Evolutionary conservation across 164 flowering plant species (phyloP).

Genomic region (Magnolia officinalis): DNA sequence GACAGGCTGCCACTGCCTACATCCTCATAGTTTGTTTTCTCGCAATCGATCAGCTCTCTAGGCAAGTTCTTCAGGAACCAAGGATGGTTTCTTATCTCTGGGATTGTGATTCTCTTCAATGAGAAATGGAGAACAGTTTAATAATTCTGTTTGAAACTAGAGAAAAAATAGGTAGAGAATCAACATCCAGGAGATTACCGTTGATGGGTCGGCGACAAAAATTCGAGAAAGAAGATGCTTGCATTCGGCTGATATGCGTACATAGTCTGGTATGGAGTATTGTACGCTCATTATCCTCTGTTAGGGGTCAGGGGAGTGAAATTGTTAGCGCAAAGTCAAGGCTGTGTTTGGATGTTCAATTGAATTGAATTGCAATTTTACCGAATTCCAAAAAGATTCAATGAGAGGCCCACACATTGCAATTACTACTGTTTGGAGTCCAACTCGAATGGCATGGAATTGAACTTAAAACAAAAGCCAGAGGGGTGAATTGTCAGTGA

Average conservation of each 20-base stretch:
- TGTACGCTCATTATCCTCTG: conserved; percentile 65
- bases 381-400: neutral
- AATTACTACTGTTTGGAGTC: too few relatives aligned
- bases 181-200: conserved; percentile 29
- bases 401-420: neutral
- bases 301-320: neutral
- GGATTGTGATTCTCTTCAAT: conserved; percentile 59
- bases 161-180: neutral
- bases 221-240: conserved; percentile 55
- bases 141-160: neutral
- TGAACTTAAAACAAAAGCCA: too few relatives aligned
- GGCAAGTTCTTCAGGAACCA: conserved; percentile 70
- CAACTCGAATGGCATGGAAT: too few relatives aligned
- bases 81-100: conserved; percentile 60
- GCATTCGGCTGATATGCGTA: conserved; percentile 59
- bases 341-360: neutral
- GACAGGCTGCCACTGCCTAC: conserved; percentile 19
- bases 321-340: neutral
- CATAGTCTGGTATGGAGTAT: conserved; percentile 67
- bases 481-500: too few relatives aligned
- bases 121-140: too few relatives aligned
- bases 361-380: neutral
- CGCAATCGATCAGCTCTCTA: conserved; percentile 45
- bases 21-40: conserved; percentile 34
- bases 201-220: conserved; percentile 63